Evolutionary conservation across 345 rosid species (phyloP).

Genomic region (Passiflora organensis): DNA sequence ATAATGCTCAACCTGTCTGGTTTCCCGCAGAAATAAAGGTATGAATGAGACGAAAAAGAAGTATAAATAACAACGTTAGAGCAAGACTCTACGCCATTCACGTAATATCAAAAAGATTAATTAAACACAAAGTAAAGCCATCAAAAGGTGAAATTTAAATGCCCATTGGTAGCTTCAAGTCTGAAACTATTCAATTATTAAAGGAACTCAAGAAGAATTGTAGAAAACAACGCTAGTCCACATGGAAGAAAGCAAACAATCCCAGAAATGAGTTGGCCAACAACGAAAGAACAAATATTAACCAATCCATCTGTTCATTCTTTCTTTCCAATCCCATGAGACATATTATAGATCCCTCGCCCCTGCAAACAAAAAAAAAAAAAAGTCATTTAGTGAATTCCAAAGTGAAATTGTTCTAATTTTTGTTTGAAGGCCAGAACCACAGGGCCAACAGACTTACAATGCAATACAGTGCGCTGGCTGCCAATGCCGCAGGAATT

Average conservation of each 20-base stretch:
- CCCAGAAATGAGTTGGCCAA: slow-evolving; percentile 9
- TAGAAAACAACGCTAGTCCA: slow-evolving; percentile 8
- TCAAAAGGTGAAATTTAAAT: background rate
- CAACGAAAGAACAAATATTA: background rate
- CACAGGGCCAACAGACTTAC: slow-evolving; percentile 39
- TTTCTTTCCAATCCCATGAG: slow-evolving; percentile 80
- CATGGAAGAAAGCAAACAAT: slow-evolving; percentile 10
- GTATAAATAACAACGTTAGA: background rate
- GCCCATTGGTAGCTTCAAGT: slow-evolving; percentile 4
- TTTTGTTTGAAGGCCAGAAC: background rate
- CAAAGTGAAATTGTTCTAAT: background rate
- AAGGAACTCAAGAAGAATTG: slow-evolving; percentile 16
- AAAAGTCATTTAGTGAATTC: background rate
- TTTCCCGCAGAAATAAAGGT: too few species aligned
- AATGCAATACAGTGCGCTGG: slow-evolving; percentile 45
- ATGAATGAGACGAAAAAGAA: too few species aligned
- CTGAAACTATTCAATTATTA: slow-evolving; percentile 42
- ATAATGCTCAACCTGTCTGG: too few species aligned
- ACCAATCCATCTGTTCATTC: slow-evolving; percentile 40
- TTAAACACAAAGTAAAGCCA: slow-evolving; percentile 3
- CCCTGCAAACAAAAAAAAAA: slow-evolving; percentile 39
- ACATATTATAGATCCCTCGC: slow-evolving; percentile 80
- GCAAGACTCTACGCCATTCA: background rate
- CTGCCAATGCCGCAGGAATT: slow-evolving; percentile 72
- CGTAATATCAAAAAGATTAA: background rate